Percentiles rank a stretch among this genome's conserved stretches.
These are phyloP conservation scores for Cephaloascus albidus DNA, from an alignment of 805 yeast species.

Conservation along the genomic window DNA sequence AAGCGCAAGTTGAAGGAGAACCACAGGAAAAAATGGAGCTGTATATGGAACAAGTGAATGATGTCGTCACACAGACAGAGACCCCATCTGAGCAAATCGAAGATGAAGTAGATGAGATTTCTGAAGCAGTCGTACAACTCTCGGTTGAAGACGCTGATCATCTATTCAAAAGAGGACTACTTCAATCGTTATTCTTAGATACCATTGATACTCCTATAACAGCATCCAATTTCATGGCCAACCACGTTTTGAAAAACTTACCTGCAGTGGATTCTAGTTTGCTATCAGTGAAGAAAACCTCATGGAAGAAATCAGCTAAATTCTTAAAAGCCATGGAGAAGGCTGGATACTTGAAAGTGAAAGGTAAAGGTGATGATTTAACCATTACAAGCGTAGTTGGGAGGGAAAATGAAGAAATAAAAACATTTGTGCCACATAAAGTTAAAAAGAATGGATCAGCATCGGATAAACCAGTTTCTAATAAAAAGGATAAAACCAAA, in stretches of 20 bases:
- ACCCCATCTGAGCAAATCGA: constrained; percentile 1
- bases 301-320: constrained; percentile 86
- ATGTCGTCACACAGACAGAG: constrained; percentile 3
- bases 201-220: constrained; percentile 54
- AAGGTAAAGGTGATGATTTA: constrained; percentile 83
- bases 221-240: constrained; percentile 69
- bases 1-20: constrained; percentile 5
- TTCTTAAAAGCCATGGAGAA: constrained; percentile 84
- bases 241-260: constrained; percentile 59
- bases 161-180: constrained; percentile 60
- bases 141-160: constrained; percentile 61
- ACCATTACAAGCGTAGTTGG: constrained; percentile 29
- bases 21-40: constrained; percentile 3
- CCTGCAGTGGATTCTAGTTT: constrained; percentile 50
- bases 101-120: constrained; percentile 14
- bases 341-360: constrained; percentile 51
- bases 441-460: constrained; percentile 14
- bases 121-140: constrained; percentile 29
- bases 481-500: constrained; percentile 14
- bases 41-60: constrained; percentile 1
- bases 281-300: constrained; percentile 64
- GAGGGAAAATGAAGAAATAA: constrained; percentile 35
- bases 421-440: constrained; percentile 58
- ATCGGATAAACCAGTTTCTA: constrained; percentile 11
- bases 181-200: constrained; percentile 57